Base-by-base conservation (phyloP, 192 early-diverging fungal genomes). In the Podila minutissima region DNA sequence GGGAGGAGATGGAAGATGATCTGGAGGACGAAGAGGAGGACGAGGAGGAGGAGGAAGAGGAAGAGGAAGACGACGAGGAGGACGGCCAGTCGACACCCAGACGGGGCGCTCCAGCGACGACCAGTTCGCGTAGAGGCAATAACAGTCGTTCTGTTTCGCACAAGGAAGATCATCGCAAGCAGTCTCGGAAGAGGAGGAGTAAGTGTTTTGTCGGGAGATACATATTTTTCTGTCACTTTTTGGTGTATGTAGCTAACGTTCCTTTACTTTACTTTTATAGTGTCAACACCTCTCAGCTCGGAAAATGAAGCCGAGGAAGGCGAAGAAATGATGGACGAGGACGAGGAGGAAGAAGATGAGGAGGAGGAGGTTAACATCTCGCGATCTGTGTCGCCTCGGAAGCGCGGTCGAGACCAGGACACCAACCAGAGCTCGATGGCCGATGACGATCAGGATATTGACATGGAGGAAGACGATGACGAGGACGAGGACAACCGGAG, bases 401-500 rank as follows among this genome's bases (percentile, higher is more conserved):
- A 75, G 22, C n/a, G 26, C 19, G 19, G 74, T 55, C 37, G 62
- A n/a, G 62, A 37, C 10, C 55, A 59, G 13, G 74, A 74, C 19
- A 15, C 11, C 13, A 46, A 46, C 41, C 41, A 46, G 8, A 46
- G 41, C 15, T 46, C 53, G 17, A 55, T 55, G n/a, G 75, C 76
- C 9, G 68, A 71, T 20, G 83, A 82, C 1, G 75, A 76, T 50
- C 73, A 73, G 64, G 67, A 76, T 32, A 74, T 71, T 10, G 75
- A 74, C 72, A 83, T 83, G 72, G 64, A 70, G 26, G 77, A 69
- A 19, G 70, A 77, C 26, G 71, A 62, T 5, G 72, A 83, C 26
- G 71, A 62, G 8, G 72, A 83, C 28, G 26, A 66, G 4, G 73
- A 74, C 15, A 53, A 59, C 46, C 59, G 64, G 29, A 62, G 32